phyloP scores from a whole-genome alignment of 2,329 filamentous ascomycete genomes.

The Ramularia endophylla region DNA sequence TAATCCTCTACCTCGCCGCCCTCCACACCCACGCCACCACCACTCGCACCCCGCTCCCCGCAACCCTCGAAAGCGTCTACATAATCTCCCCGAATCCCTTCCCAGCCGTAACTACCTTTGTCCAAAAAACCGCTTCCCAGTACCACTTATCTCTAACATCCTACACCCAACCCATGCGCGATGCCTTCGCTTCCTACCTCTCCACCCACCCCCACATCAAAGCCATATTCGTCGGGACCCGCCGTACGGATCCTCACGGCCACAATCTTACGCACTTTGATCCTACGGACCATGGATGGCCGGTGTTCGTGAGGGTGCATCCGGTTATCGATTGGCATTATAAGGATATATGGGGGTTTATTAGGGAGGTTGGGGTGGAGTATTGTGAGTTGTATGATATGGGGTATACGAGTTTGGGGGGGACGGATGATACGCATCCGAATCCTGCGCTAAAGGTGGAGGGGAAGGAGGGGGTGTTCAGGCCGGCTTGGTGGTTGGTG shows the following conservation, averaged over 20 bases:
- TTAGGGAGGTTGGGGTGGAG: constrained; percentile 68
- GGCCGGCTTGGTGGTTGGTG: constrained; percentile 50
- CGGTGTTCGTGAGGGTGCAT: constrained; percentile 84
- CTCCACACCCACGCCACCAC: constrained; percentile 38
- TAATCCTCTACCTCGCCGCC: constrained; percentile 75
- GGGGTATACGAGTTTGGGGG: constrained; percentile 90
- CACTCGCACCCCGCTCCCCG: constrained; percentile 29
- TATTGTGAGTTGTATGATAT: constrained; percentile 85
- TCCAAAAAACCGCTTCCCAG: constrained; percentile 54
- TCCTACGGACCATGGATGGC: constrained; percentile 83
- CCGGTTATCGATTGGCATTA: constrained; percentile 98
- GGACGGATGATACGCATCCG: constrained; percentile 78
- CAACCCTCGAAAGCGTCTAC: constrained; percentile 75
- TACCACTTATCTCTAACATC: constrained; percentile 74
- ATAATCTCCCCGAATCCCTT: constrained; percentile 83
- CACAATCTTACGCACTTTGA: constrained; percentile 74
- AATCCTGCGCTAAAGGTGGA: constrained; percentile 64
- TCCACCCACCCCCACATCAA: constrained; percentile 57
- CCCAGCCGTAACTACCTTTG: constrained; percentile 78
- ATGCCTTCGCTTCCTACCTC: constrained; percentile 73
- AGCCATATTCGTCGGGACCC: constrained; percentile 81
- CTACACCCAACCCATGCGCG: constrained; percentile 73
- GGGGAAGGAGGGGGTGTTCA: constrained; percentile 44
- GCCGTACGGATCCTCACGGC: constrained; percentile 89
- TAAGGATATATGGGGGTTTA: constrained; percentile 87